phyloP scores from a whole-genome alignment of 2,329 filamentous ascomycete species.

The Trichoderma semiorbis region DNA sequence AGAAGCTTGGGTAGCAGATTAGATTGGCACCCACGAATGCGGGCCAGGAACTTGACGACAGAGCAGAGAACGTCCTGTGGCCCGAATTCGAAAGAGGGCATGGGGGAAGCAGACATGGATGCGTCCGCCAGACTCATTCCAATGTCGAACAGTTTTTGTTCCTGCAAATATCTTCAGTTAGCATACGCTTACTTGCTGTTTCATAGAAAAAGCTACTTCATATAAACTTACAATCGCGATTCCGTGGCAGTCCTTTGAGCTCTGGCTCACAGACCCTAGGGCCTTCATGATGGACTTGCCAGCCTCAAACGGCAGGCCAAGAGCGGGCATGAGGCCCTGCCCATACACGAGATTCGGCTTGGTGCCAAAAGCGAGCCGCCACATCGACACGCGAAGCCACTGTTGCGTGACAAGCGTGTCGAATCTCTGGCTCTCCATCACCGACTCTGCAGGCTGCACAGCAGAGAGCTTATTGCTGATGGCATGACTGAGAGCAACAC shows the following conservation, averaged over 20 bases:
- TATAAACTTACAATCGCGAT: slow-evolving; percentile 29
- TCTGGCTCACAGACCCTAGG: slow-evolving; percentile 25
- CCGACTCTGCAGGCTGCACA: slow-evolving; percentile 27
- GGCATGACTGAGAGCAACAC: slow-evolving; percentile 24
- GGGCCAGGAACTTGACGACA: slow-evolving; percentile 26
- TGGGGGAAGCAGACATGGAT: slow-evolving; percentile 21
- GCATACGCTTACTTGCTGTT: background rate
- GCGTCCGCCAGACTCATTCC: slow-evolving; percentile 31
- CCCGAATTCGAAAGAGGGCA: slow-evolving; percentile 27
- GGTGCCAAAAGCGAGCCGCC: slow-evolving; percentile 30
- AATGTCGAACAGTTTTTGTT: slow-evolving; percentile 34
- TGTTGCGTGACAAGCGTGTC: slow-evolving; percentile 34
- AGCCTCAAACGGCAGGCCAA: slow-evolving; percentile 29
- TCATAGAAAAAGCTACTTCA: rapidly evolving
- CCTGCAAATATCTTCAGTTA: slow-evolving; percentile 20
- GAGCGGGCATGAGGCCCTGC: slow-evolving; percentile 22
- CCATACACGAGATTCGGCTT: slow-evolving; percentile 24
- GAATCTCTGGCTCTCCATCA: slow-evolving; percentile 33
- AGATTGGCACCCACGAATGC: slow-evolving; percentile 28
- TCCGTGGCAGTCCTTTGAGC: slow-evolving; percentile 32
- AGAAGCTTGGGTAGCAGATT: slow-evolving; percentile 29
- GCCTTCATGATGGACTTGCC: slow-evolving; percentile 30
- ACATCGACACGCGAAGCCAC: slow-evolving; percentile 33
- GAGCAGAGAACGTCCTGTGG: slow-evolving; percentile 29
- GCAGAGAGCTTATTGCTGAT: slow-evolving; percentile 29